A percentile compares a stretch with the other conserved stretches of the same genome.
phyloP scores from a whole-genome alignment of 495 filamentous ascomycete genomes.

The Xylaria sp. region DNA sequence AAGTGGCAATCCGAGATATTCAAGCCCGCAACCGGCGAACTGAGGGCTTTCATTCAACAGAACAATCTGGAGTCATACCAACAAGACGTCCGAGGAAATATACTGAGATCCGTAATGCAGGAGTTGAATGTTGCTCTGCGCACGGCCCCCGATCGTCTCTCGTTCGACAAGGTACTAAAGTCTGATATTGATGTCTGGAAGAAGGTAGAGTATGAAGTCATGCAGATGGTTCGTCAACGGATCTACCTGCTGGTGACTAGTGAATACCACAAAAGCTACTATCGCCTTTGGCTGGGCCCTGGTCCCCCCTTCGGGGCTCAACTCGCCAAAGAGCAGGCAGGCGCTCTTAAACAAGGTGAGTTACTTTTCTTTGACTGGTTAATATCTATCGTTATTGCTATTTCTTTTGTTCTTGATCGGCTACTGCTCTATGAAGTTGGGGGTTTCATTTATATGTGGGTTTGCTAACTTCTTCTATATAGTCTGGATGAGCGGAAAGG shows the following conservation, averaged over 20 bases:
- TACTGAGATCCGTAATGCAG: background rate
- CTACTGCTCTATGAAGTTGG: background rate
- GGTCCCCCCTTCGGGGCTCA: background rate
- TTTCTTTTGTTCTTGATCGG: background rate
- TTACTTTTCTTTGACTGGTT: background rate
- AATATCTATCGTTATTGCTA: background rate
- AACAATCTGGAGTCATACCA: background rate
- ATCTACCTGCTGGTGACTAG: background rate
- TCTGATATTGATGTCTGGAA: background rate
- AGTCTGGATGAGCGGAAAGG: slow-evolving; percentile 22
- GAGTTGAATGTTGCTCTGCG: background rate
- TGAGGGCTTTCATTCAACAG: background rate
- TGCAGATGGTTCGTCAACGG: background rate
- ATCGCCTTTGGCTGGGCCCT: slow-evolving; percentile 4
- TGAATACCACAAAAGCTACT: slow-evolving; percentile 2
- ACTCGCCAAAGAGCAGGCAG: background rate
- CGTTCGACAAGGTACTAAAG: background rate
- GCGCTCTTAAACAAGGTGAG: slow-evolving; percentile 3
- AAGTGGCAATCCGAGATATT: background rate
- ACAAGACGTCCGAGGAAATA: background rate
- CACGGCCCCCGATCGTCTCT: background rate
- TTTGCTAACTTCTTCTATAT: slow-evolving; percentile 1
- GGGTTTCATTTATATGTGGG: background rate
- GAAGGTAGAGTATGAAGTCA: background rate
- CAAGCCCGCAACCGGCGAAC: background rate